A percentile compares a stretch with the other conserved stretches of the same genome.
phyloP scores from a whole-genome alignment of 441 rosid species.

The Erodium chrysanthum region DNA sequence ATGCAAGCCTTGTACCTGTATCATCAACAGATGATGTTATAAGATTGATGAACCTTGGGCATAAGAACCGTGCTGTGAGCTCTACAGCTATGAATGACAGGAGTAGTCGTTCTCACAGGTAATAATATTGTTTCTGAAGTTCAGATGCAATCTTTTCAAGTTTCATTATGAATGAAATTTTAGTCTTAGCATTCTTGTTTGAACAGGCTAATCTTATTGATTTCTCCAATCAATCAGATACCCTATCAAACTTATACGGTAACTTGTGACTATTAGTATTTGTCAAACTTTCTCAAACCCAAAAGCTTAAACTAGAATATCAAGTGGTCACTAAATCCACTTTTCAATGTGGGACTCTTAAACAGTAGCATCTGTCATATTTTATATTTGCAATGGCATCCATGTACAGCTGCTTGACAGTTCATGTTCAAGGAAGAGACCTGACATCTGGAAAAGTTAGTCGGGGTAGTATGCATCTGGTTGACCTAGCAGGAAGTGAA shows the following conservation, averaged over 20 bases:
- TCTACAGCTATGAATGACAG: slow-evolving; percentile 92
- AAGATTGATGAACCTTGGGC: slow-evolving; percentile 69
- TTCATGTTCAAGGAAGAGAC: slow-evolving; percentile 45
- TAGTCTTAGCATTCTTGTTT: not conserved
- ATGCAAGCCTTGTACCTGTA: slow-evolving; percentile 79
- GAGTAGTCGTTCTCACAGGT: slow-evolving; percentile 95
- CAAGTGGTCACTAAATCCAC: slow-evolving; percentile 10
- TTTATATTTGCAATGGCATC: slow-evolving; percentile 1
- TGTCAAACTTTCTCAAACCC: no score
- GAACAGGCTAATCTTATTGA: not conserved
- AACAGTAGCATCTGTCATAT: slow-evolving; percentile 5
- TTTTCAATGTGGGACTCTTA: no score
- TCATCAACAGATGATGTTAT: slow-evolving; percentile 69
- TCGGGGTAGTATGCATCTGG: slow-evolving; percentile 78
- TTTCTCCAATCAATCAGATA: not conserved
- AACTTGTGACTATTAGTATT: not conserved
- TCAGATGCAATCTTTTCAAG: not conserved
- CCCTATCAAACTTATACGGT: not conserved
- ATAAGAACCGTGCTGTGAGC: slow-evolving; percentile 75
- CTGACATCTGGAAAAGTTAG: slow-evolving; percentile 45
- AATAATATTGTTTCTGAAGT: slow-evolving; percentile 1
- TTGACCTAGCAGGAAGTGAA: slow-evolving; percentile 95
- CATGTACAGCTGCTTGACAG: not conserved
- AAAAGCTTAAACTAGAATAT: no score
- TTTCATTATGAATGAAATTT: not conserved